Base-by-base conservation (phyloP, 306 rosid species). In the Hylodesmum podocarpum region DNA sequence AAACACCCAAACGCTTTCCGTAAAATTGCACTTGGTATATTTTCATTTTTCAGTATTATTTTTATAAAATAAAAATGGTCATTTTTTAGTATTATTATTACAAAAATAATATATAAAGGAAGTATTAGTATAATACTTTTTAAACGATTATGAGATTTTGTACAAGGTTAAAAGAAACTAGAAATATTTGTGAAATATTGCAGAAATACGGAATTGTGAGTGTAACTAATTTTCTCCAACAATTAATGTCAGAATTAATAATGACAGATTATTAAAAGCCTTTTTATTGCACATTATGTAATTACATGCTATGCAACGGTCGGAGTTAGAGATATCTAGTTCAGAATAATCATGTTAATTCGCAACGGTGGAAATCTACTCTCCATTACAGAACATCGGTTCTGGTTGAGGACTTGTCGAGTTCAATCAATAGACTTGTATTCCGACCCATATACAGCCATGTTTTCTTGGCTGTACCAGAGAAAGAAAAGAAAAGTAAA, bases 361-460 rank as follows among this genome's bases (percentile, higher is more conserved):
- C 63, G 89, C 85, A 73, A 77, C 37, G 97, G 87, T 87, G 93
- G 87, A 86, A 87, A 85, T 79, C 93, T 88, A 91, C 94, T 74
- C 88, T 86, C 86, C 57, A 62, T 86, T 87, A 86, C 83, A 86
- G 79, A 83, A 76, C 65, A 88, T 88, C 88, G 37, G 81, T 82
- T 78, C 84, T 73, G 87, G 82, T 85, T 72, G 82, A 84, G 86
- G 85, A 88, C 80, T 84, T 78, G 75, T 84, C 84, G 73, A 78
- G 76, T 75, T 80, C 87, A 55, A 79, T 70, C 81, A 85, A 67
- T 80, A 81, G 84, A 93, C 80, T 79, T 86, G 83, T 89, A 86
- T 81, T 88, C 92, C 97, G 88, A 86, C 90, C 89, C 84, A 91
- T 91, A 77, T 91, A 91, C 91, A 91, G 77, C 83, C 81, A 65